Evolutionary conservation across 2,329 filamentous ascomycete genomes (phyloP).

Genomic region (Epichloe elymi): DNA sequence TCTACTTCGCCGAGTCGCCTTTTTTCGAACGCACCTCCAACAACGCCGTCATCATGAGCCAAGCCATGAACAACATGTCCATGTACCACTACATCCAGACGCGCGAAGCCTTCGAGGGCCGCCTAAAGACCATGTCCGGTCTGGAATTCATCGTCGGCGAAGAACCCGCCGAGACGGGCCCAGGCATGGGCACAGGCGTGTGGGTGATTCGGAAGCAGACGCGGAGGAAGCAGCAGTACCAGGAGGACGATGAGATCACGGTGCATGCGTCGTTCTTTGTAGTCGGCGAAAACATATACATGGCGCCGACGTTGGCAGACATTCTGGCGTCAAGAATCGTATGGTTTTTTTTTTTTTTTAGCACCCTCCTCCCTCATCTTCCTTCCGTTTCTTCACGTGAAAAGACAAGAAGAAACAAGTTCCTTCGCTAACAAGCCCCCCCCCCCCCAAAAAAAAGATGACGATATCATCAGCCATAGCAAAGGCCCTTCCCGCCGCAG

Average conservation of each 20-base stretch:
- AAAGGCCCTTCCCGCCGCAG: slow-evolving; percentile 36
- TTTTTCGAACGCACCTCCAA: slow-evolving; percentile 58
- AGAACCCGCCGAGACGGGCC: slow-evolving; percentile 49
- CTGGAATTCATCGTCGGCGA: slow-evolving; percentile 55
- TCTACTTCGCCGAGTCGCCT: slow-evolving; percentile 54
- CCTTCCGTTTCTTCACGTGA: not conserved
- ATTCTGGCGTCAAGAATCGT: slow-evolving; percentile 47
- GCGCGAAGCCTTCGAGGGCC: slow-evolving; percentile 49
- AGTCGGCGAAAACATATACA: slow-evolving; percentile 53
- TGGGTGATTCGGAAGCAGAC: slow-evolving; percentile 61
- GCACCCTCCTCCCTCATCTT: too few relatives aligned
- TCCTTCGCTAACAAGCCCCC: not conserved
- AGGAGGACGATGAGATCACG: slow-evolving; percentile 43
- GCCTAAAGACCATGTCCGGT: slow-evolving; percentile 50
- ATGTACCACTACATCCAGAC: slow-evolving; percentile 46
- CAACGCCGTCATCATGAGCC: slow-evolving; percentile 48
- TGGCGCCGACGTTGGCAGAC: slow-evolving; percentile 48
- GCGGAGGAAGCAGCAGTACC: slow-evolving; percentile 40
- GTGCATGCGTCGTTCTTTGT: slow-evolving; percentile 51
- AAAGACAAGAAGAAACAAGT: not conserved
- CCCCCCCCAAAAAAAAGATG: slow-evolving; percentile 23
- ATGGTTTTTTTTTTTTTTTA: not conserved
- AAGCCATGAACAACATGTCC: slow-evolving; percentile 47
- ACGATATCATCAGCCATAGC: slow-evolving; percentile 42
- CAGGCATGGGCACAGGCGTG: slow-evolving; percentile 52